phyloP scores from a whole-genome alignment of 2,329 filamentous ascomycete species.

The Fusarium guadeloupense region DNA sequence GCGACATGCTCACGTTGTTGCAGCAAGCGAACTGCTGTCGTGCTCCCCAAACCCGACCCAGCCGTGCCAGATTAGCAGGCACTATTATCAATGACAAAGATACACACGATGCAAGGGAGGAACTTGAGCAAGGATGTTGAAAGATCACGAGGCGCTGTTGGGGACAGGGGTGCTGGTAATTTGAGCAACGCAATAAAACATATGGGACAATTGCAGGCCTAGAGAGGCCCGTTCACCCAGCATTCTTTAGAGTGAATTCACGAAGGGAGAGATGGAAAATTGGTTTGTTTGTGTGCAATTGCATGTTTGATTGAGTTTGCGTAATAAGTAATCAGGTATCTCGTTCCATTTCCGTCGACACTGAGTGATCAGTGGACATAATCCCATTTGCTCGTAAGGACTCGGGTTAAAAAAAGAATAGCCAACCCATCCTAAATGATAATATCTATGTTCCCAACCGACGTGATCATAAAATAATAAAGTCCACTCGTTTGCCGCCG shows the following conservation, averaged over 20 bases:
- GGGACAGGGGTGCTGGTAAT: conserved; percentile 35
- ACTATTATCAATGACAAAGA: conserved; percentile 17
- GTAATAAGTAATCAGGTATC: conserved; percentile 40
- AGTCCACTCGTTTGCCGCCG: conserved; percentile 14
- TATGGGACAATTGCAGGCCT: conserved; percentile 15
- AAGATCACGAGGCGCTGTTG: conserved; percentile 43
- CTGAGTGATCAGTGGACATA: conserved; percentile 44
- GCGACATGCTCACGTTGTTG: neutral
- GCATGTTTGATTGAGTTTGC: conserved; percentile 31
- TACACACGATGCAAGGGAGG: conserved; percentile 33
- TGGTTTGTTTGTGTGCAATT: conserved; percentile 23
- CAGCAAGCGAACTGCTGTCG: conserved; percentile 8
- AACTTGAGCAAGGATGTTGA: conserved; percentile 31
- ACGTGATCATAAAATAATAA: conserved; percentile 40
- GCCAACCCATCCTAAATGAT: conserved; percentile 38
- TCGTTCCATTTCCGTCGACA: conserved; percentile 43
- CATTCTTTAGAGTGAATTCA: neutral
- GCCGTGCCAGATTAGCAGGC: neutral
- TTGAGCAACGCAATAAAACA: conserved; percentile 24
- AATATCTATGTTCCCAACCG: conserved; percentile 44
- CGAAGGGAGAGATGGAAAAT: conserved; percentile 15
- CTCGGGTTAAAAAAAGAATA: conserved; percentile 20
- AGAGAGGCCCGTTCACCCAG: conserved; percentile 12
- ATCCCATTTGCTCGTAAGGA: conserved; percentile 36
- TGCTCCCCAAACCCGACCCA: neutral